Evolutionary conservation across 441 rosid genomes (phyloP).

Genomic region (Melastoma candidum): DNA sequence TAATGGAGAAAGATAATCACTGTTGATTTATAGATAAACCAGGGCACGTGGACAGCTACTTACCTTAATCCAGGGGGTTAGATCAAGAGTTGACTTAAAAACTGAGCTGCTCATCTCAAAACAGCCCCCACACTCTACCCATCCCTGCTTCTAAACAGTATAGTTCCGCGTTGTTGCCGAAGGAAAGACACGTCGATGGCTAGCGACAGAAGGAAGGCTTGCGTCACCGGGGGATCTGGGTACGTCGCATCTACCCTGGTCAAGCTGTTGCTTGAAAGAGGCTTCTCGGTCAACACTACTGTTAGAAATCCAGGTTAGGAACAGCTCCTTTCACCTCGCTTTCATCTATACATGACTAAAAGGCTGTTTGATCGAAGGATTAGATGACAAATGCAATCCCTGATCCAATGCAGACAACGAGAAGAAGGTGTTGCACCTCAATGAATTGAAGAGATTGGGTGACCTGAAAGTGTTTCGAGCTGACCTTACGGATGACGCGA

Average conservation of each 20-base stretch:
- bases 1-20: no score
- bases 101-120: no score
- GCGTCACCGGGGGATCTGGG: conserved; percentile 82
- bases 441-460: conserved; percentile 42
- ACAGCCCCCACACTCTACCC: no score
- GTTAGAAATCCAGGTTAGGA: conserved; percentile 67
- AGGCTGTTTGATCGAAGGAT: no score
- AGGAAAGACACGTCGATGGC: no score
- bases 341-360: no score
- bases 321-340: neutral
- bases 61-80: no score
- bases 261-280: conserved; percentile 58
- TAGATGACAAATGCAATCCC: neutral
- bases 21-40: no score
- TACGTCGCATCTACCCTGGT: conserved; percentile 60
- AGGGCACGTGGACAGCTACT: no score
- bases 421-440: conserved; percentile 53
- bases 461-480: conserved; percentile 53
- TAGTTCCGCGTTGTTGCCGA: no score
- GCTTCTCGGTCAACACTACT: conserved; percentile 68
- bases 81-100: no score
- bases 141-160: no score
- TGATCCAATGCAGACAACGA: conserved; percentile 30
- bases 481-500: conserved; percentile 55
- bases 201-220: conserved; percentile 34